A percentile compares a stretch with the other conserved stretches of the same genome.
Evolutionary conservation across 1,139 yeast genomes (phyloP).

Genomic region (Keqinozyma sinolaborantium): DNA sequence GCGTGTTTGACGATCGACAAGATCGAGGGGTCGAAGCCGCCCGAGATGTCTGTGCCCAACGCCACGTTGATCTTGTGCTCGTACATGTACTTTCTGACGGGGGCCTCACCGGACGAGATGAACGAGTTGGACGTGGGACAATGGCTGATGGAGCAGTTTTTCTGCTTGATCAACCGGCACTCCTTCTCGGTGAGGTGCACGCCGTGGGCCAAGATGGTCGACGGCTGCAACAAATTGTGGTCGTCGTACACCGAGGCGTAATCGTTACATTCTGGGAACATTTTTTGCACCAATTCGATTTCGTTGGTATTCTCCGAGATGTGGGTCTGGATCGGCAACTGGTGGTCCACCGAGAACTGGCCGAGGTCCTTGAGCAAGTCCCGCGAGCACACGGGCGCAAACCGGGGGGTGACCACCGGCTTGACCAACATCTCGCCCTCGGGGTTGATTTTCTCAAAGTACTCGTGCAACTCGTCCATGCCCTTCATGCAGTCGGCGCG

Average conservation of each 20-base stretch:
- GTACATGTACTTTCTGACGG: conserved; percentile 62
- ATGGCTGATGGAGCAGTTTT: conserved; percentile 76
- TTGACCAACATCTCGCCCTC: conserved; percentile 42
- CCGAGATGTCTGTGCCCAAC: conserved; percentile 90
- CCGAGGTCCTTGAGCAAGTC: conserved; percentile 65
- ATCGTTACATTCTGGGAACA: conserved; percentile 67
- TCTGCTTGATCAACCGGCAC: conserved; percentile 47
- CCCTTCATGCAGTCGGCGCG: conserved; percentile 57
- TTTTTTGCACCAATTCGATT: conserved; percentile 65
- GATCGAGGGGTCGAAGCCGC: conserved; percentile 83
- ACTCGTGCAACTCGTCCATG: conserved; percentile 54
- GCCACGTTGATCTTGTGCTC: conserved; percentile 70
- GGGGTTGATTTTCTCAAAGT: conserved; percentile 54
- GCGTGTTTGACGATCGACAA: conserved; percentile 76
- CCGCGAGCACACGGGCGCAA: conserved; percentile 84
- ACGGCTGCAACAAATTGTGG: conserved; percentile 53
- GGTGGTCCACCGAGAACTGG: conserved; percentile 40
- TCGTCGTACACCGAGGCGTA: conserved; percentile 79
- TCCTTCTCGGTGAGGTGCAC: conserved; percentile 71
- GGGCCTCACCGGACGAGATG: conserved; percentile 88
- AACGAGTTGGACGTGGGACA: conserved; percentile 93
- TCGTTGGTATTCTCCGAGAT: conserved; percentile 77
- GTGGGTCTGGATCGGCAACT: conserved; percentile 84
- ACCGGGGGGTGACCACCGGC: conserved; percentile 88
- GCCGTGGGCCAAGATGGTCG: conserved; percentile 88